A percentile compares a stretch with the other conserved stretches of the same genome.
Evolutionary conservation across 1,284 basidiomycete genomes (phyloP).

Genomic region (Ganoderma sinense): DNA sequence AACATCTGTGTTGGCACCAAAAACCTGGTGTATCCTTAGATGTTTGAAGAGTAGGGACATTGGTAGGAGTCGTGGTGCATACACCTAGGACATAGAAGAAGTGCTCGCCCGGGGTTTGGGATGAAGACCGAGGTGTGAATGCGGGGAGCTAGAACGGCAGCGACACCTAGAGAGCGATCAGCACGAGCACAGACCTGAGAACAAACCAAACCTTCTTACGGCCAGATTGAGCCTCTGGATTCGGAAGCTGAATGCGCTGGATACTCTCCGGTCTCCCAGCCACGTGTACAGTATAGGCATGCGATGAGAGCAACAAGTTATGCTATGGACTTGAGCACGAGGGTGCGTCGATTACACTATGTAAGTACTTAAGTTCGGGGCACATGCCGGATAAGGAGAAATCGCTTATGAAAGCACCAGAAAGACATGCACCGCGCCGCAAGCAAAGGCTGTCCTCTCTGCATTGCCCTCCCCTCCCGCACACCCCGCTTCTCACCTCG

Average conservation of each 20-base stretch:
- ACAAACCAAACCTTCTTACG: not conserved
- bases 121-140: not conserved
- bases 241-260: not conserved
- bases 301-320: not conserved
- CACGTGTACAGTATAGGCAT: not conserved
- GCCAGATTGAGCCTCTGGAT: not conserved
- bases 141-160: not conserved
- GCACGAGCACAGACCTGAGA: not conserved
- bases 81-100: conserved; percentile 5
- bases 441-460: conserved; percentile 26
- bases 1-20: conserved; percentile 92
- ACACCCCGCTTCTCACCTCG: conserved; percentile 8
- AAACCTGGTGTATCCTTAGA: conserved; percentile 87
- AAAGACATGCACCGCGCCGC: conserved; percentile 9
- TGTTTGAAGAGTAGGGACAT: conserved; percentile 74
- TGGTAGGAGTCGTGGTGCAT: no score
- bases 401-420: conserved; percentile 26
- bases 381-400: conserved; percentile 9
- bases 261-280: not conserved
- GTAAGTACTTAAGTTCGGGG: no score
- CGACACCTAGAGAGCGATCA: not conserved
- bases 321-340: not conserved
- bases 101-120: not conserved
- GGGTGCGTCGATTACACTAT: no score
- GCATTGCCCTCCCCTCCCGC: conserved; percentile 26